phyloP scores from a whole-genome alignment of 2,329 filamentous ascomycete species.

The Eutypella sp. region DNA sequence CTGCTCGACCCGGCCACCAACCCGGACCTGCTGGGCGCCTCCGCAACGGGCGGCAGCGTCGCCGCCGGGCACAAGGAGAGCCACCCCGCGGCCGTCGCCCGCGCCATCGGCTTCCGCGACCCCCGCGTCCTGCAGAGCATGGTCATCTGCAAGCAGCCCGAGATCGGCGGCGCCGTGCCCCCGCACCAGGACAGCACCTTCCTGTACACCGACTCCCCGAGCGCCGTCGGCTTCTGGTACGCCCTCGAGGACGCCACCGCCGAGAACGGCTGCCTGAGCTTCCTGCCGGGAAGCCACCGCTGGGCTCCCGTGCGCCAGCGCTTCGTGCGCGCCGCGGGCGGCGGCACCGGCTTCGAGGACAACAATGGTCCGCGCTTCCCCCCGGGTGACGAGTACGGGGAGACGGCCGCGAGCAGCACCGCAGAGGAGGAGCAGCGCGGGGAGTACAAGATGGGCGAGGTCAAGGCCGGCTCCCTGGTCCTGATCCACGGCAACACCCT shows the following conservation, averaged over 20 bases:
- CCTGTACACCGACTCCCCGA: slow-evolving; percentile 82
- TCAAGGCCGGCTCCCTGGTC: slow-evolving; percentile 85
- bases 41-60: slow-evolving; percentile 39
- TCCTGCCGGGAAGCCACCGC: slow-evolving; percentile 73
- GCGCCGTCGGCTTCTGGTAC: slow-evolving; percentile 95
- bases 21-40: slow-evolving; percentile 29
- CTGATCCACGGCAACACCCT: slow-evolving; percentile 93
- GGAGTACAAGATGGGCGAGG: slow-evolving; percentile 74
- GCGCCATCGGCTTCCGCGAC: slow-evolving; percentile 67
- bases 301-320: slow-evolving; percentile 66
- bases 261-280: slow-evolving; percentile 84
- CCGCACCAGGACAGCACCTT: slow-evolving; percentile 93
- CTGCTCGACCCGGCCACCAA: slow-evolving; percentile 48
- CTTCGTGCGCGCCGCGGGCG: slow-evolving; percentile 59
- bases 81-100: slow-evolving; percentile 58
- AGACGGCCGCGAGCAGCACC: slow-evolving; percentile 32
- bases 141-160: slow-evolving; percentile 97
- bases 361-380: slow-evolving; percentile 66
- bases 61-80: slow-evolving; percentile 29
- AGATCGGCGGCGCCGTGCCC: slow-evolving; percentile 87
- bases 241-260: slow-evolving; percentile 86
- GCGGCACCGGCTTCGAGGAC: slow-evolving; percentile 64
- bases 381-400: slow-evolving; percentile 41
- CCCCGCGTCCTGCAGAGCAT: slow-evolving; percentile 84
- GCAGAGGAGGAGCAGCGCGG: slow-evolving; percentile 37